Percentiles rank a stretch among this genome's conserved stretches.
Conservation (phyloP, 2,329 filamentous ascomycete species). For the Hypoxylon sp. region DNA sequence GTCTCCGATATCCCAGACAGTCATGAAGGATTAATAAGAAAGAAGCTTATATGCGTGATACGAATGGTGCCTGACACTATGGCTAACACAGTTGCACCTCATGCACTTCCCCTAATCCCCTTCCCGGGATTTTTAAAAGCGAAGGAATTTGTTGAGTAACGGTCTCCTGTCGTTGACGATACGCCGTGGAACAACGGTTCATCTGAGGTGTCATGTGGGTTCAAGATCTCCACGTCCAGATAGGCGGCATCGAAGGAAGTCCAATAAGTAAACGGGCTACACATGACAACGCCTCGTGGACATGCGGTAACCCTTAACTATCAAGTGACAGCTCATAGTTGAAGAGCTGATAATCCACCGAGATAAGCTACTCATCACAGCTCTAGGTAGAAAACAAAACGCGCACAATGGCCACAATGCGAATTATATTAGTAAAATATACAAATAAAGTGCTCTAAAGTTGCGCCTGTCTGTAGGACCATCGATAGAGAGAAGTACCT, state of each 20-base stretch:
- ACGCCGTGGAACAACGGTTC: constrained; percentile 33
- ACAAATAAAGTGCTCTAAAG: constrained; percentile 14
- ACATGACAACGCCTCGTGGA: constrained; percentile 39
- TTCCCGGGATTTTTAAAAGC: constrained; percentile 6
- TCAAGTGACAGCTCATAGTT: constrained; percentile 38
- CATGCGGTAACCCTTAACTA: constrained; percentile 24
- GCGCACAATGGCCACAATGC: constrained; percentile 18
- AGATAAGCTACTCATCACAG: constrained; percentile 28
- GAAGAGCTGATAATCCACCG: constrained; percentile 17
- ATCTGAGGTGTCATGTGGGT: constrained; percentile 36
- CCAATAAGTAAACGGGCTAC: constrained; percentile 16
- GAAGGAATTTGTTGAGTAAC: constrained; percentile 22
- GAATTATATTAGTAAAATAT: constrained; percentile 23
- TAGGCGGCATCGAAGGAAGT: constrained; percentile 15
- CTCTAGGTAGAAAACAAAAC: constrained; percentile 19
- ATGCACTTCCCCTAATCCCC: constrained; percentile 10
- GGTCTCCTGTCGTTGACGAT: constrained; percentile 15
- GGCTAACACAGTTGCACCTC: background rate
- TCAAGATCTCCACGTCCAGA: constrained; percentile 5
- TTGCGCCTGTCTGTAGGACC: constrained; percentile 4
- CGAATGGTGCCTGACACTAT: constrained; percentile 5
- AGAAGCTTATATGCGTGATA: constrained; percentile 1
- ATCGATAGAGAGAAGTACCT: background rate
- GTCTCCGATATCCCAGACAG: background rate
- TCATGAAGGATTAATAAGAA: background rate